Percentiles rank a stretch among this genome's conserved stretches.
Evolutionary conservation across 78 protist species (phyloP).

Genomic region (Dictyostelium firmibasis): DNA sequence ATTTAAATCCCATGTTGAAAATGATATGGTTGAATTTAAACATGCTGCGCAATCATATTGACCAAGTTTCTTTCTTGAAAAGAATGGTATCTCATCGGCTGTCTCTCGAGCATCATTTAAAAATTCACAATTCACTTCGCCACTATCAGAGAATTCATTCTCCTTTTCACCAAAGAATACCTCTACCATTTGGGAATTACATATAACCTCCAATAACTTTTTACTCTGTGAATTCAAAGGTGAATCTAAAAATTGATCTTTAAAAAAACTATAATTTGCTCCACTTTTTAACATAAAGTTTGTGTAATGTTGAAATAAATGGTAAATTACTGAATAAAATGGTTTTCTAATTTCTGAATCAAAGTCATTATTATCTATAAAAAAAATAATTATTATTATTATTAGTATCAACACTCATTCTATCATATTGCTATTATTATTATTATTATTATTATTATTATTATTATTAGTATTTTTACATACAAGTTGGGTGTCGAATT

Average conservation of each 20-base stretch:
- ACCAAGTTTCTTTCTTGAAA: slow-evolving; percentile 16
- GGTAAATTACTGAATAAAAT: slow-evolving; percentile 72
- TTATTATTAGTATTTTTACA: not conserved
- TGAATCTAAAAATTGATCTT: slow-evolving; percentile 33
- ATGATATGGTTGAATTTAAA: slow-evolving; percentile 2
- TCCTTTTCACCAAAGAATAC: slow-evolving; percentile 64
- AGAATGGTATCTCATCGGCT: slow-evolving; percentile 12
- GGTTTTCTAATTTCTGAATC: slow-evolving; percentile 61
- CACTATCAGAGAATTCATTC: slow-evolving; percentile 25
- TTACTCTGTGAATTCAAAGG: not conserved
- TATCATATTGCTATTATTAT: no score
- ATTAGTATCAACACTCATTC: no score
- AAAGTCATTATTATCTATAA: slow-evolving; percentile 21
- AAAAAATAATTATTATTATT: not conserved
- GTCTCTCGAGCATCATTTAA: slow-evolving; percentile 11
- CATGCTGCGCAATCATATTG: slow-evolving; percentile 50
- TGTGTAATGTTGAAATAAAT: slow-evolving; percentile 48
- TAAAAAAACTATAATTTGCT: slow-evolving; percentile 7
- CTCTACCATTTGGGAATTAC: slow-evolving; percentile 65
- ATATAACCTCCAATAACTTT: slow-evolving; percentile 33
- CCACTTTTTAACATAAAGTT: slow-evolving; percentile 22
- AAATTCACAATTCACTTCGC: slow-evolving; percentile 12
- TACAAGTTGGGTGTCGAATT: slow-evolving; percentile 45
- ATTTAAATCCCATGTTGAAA: slow-evolving; percentile 2
- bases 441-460: not conserved